Conservation (phyloP, 495 filamentous ascomycete species). For the Penicillium simplicissimum region DNA sequence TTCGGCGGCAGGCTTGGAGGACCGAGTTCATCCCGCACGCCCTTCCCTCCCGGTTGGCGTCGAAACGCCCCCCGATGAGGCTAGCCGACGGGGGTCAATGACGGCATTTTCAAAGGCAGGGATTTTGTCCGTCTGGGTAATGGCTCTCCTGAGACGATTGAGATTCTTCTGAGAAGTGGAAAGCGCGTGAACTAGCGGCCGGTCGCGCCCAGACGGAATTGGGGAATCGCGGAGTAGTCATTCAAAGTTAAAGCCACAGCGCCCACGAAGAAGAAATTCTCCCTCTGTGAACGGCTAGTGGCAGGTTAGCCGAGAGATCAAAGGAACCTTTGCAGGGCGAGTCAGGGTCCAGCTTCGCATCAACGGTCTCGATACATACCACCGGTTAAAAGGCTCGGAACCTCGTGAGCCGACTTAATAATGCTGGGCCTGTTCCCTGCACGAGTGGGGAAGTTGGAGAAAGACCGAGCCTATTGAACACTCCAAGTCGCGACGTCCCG, state of each 20-base stretch:
- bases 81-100: background rate
- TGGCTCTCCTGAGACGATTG: background rate
- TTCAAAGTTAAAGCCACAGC: background rate
- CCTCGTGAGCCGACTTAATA: background rate
- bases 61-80: background rate
- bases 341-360: background rate
- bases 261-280: background rate
- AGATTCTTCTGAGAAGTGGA: background rate
- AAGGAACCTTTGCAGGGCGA: background rate
- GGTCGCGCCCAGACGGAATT: background rate
- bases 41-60: background rate
- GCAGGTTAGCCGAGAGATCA: background rate
- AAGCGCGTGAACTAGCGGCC: background rate
- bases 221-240: background rate
- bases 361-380: background rate
- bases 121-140: background rate
- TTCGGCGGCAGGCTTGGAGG: background rate
- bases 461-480: background rate
- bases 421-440: background rate
- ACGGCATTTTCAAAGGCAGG: background rate
- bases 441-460: constrained; percentile 2
- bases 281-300: background rate
- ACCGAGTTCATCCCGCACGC: background rate
- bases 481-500: background rate
- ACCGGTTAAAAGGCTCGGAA: constrained; percentile 10